phyloP scores from a whole-genome alignment of 805 yeast genomes.

The Metschnikowia gruessii region DNA sequence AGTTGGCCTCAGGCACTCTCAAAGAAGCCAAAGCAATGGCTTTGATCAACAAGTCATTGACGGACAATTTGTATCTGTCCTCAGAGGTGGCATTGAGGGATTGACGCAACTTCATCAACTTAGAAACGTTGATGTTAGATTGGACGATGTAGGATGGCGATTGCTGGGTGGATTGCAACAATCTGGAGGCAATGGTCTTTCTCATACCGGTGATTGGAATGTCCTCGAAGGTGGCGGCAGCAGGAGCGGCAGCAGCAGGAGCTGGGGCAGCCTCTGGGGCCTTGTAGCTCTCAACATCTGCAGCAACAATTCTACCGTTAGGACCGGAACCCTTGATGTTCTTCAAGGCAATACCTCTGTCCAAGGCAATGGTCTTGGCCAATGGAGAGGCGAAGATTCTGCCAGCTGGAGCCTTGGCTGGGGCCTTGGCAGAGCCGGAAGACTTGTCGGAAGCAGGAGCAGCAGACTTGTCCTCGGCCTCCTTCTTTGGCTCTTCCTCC shows the following conservation, averaged over 20 bases:
- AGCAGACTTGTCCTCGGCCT: constrained; percentile 26
- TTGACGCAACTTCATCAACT: constrained; percentile 87
- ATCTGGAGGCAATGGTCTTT: constrained; percentile 86
- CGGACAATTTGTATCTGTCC: constrained; percentile 86
- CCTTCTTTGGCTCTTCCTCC: constrained; percentile 28
- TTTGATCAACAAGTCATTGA: constrained; percentile 91
- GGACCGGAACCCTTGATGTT: constrained; percentile 92
- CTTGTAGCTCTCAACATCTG: constrained; percentile 78
- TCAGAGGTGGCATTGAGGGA: constrained; percentile 82
- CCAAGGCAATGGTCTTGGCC: constrained; percentile 90
- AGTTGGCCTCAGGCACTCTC: constrained; percentile 91
- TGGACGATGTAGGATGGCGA: constrained; percentile 93
- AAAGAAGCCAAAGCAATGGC: constrained; percentile 88
- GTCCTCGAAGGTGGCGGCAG: constrained; percentile 67
- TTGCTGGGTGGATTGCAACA: constrained; percentile 77
- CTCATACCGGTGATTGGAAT: constrained; percentile 90
- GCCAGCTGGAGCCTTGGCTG: constrained; percentile 45
- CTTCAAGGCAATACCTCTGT: constrained; percentile 84
- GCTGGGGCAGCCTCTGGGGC: constrained; percentile 44
- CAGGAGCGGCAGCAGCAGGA: constrained; percentile 42
- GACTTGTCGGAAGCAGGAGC: constrained; percentile 26
- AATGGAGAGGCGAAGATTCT: constrained; percentile 92
- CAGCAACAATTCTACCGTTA: constrained; percentile 87
- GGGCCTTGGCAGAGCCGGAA: constrained; percentile 31
- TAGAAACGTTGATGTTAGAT: constrained; percentile 80